Evolutionary conservation across 75 land plant genomes (phyloP).

Genomic region (Gnetum montanum): DNA sequence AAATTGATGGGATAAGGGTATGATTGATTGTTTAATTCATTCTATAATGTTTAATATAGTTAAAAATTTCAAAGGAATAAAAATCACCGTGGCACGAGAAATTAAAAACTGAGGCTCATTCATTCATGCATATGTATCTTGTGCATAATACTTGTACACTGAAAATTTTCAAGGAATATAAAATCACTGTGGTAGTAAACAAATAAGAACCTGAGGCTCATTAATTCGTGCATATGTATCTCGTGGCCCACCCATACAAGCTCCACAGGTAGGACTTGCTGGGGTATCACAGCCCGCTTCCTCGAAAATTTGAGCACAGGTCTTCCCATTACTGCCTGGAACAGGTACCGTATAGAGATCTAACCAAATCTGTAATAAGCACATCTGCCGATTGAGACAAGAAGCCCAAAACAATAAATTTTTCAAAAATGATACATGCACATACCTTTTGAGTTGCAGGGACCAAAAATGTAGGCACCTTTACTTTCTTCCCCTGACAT

Average conservation of each 20-base stretch:
- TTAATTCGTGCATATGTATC: conserved; percentile 97
- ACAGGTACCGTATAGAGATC: conserved; percentile 81
- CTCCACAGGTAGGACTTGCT: conserved; percentile 86
- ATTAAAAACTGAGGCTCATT: too few species aligned
- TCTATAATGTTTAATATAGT: too few species aligned
- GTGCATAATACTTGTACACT: too few species aligned
- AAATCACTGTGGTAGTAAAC: too few species aligned
- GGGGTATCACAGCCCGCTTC: conserved; percentile 97
- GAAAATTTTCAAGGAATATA: too few species aligned
- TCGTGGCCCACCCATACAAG: conserved; percentile 91
- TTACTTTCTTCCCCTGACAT: conserved; percentile 76
- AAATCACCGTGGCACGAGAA: too few species aligned
- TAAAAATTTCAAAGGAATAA: too few species aligned
- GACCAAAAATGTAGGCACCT: conserved; percentile 91
- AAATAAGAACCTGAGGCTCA: conserved; percentile 58
- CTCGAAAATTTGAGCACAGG: conserved; percentile 93
- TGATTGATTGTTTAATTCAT: too few species aligned
- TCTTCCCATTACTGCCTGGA: conserved; percentile 87
- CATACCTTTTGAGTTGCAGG: conserved; percentile 94
- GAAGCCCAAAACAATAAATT: background rate
- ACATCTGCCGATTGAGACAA: background rate
- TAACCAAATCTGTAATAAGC: conserved; percentile 68
- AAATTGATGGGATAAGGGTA: too few species aligned
- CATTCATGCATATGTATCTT: too few species aligned
- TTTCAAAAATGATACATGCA: background rate